Evolutionary conservation across 2,329 filamentous ascomycete genomes (phyloP), one percentile per base, ranked within the genome.

Genomic region (Dactylellina drechsleri): DNA sequence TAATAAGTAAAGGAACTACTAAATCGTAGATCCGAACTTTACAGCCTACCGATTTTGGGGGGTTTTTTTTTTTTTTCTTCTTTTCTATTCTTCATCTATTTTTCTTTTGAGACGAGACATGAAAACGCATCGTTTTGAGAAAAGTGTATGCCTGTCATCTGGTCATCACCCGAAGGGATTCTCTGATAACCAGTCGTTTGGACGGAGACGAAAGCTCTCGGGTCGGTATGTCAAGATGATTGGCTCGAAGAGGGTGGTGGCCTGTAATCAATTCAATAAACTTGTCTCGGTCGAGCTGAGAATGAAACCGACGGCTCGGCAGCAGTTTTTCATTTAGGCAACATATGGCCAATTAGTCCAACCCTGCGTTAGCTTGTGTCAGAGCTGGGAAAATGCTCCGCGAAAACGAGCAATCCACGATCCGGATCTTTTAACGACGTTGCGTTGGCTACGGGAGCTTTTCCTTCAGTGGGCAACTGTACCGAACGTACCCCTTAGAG

Each of bases 241-340:
- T 74, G 70, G 70, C 45, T 26, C n/a, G 18, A 36, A 47, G 41
- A 16, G 58, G n/a, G 49, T 56, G n/a, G 49, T 56, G 56, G 10
- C 5, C 31, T 10, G 31, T 36, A 36, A 36, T 36, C 31, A 36
- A 36, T 36, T 36, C 31, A 36, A 36, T 36, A 59, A 59, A 20
- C 56, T 40, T 66, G 62, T 66, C 57, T 66, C 67, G 59, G 70
- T 58, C 23, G 7, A 67, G 61, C 50, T 64, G 62, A 58, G 57
- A 59, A 57, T 5, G 50, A 61, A 50, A 60, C 49, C 49, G 43
- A 74, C 70, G 70, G 70, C 70, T 74, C 70, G 70, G 70, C 64
- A 74, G 57, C 64, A 67, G 57, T 64, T 74, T 23, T 23, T 67
- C 62, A 74, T 74, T 74, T 74, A 74, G 70, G 70, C 70, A 74